These are phyloP conservation scores for Meira nashicola DNA, from an alignment of 1,284 basidiomycete genomes.

Conservation along the genomic window DNA sequence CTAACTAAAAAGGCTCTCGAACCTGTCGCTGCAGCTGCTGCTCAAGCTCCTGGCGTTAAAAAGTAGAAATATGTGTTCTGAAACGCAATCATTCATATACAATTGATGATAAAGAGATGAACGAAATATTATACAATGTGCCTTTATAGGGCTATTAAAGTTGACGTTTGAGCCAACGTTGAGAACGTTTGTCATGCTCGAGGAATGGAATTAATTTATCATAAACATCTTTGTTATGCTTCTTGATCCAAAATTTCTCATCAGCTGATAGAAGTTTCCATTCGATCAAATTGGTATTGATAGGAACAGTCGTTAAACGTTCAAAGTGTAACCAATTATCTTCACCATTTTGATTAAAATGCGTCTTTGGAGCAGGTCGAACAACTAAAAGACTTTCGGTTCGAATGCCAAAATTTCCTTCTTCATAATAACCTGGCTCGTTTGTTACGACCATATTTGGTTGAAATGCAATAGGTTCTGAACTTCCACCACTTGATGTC, in stretches of 20 bases:
- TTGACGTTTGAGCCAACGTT: slow-evolving; percentile 37
- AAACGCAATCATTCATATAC: neutral
- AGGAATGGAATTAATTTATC: slow-evolving; percentile 41
- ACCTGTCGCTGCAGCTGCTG: neutral
- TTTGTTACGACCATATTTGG: slow-evolving; percentile 40
- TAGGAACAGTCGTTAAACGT: slow-evolving; percentile 52
- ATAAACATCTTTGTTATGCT: slow-evolving; percentile 49
- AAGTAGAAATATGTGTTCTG: neutral
- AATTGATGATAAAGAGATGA: neutral
- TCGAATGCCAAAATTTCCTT: slow-evolving; percentile 44
- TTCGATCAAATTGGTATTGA: slow-evolving; percentile 46
- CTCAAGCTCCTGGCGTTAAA: neutral
- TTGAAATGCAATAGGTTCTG: neutral
- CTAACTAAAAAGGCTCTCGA: slow-evolving; percentile 3
- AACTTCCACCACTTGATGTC: slow-evolving; percentile 22
- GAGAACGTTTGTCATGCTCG: slow-evolving; percentile 36
- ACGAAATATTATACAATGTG: neutral
- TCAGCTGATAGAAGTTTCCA: slow-evolving; percentile 32
- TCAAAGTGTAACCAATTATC: slow-evolving; percentile 52
- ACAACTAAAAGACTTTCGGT: slow-evolving; percentile 43
- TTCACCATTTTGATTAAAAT: slow-evolving; percentile 24
- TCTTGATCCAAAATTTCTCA: slow-evolving; percentile 49
- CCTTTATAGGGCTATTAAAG: neutral
- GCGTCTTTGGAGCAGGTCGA: slow-evolving; percentile 29
- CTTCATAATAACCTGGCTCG: slow-evolving; percentile 49